These are phyloP conservation scores for Proliferodiscus dingleyae DNA, from an alignment of 2,329 filamentous ascomycete genomes.

Conservation along the genomic window DNA sequence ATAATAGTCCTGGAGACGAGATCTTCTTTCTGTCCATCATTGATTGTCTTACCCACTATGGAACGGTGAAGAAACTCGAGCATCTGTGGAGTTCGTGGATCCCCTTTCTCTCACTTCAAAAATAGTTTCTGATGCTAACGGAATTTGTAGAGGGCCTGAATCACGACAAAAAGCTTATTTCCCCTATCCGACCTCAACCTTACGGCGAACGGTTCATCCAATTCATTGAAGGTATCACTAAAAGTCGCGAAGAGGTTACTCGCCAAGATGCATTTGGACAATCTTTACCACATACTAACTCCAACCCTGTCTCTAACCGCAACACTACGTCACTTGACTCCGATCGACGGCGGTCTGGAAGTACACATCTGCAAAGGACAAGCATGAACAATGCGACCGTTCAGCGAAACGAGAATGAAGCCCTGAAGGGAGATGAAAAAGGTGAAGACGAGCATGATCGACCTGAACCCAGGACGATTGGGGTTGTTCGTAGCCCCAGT, in stretches of 20 bases:
- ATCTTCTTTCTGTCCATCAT: constrained; percentile 99
- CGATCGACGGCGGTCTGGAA: constrained; percentile 18
- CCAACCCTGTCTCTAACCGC: constrained; percentile 18
- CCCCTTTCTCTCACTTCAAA: background rate
- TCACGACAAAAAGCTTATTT: constrained; percentile 80
- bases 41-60: constrained; percentile 95
- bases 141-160: constrained; percentile 63
- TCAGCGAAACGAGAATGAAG: constrained; percentile 28
- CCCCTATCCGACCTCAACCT: constrained; percentile 79
- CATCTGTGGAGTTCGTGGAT: constrained; percentile 70
- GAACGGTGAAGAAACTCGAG: constrained; percentile 88
- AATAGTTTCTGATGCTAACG: constrained; percentile 20
- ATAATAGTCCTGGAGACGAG: constrained; percentile 78
- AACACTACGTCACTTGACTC: constrained; percentile 22
- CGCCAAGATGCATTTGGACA: constrained; percentile 34
- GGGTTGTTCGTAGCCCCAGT: constrained; percentile 51
- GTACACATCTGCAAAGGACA: constrained; percentile 19
- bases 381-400: constrained; percentile 20
- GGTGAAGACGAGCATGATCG: constrained; percentile 32
- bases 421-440: constrained; percentile 26
- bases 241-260: constrained; percentile 78
- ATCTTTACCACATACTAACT: constrained; percentile 23
- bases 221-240: constrained; percentile 87
- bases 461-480: constrained; percentile 41
- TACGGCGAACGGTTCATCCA: constrained; percentile 93